A percentile compares a stretch with the other conserved stretches of the same genome.
Conservation (phyloP, 257 asterid species). For the Jacaranda copaia region DNA sequence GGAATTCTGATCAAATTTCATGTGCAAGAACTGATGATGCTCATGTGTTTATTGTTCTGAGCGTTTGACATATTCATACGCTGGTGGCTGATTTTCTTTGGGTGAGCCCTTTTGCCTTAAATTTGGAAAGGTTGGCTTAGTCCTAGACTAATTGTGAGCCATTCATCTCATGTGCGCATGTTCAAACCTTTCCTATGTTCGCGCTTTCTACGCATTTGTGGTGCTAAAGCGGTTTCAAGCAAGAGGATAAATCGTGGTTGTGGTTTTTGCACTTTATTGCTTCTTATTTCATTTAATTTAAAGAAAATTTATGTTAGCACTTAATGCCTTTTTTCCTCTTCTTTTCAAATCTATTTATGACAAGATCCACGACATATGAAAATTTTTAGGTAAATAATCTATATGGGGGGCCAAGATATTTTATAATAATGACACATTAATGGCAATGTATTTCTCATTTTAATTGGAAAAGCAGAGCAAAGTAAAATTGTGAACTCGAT, state of each 20-base stretch:
- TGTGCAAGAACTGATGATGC: background rate
- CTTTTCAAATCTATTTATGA: too few relatives aligned
- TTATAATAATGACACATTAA: background rate
- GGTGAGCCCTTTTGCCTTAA: background rate
- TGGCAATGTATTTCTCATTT: too few relatives aligned
- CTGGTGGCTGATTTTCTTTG: constrained; percentile 4
- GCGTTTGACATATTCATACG: constrained; percentile 2
- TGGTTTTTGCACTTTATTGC: background rate
- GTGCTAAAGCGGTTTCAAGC: background rate
- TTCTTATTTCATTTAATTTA: background rate
- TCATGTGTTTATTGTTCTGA: background rate
- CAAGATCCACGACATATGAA: background rate
- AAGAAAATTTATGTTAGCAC: background rate
- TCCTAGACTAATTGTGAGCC: background rate
- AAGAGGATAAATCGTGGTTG: background rate
- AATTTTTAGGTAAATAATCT: background rate
- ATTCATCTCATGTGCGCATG: background rate
- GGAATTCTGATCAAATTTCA: background rate
- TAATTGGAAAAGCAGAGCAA: too few relatives aligned
- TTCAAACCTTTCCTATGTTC: background rate
- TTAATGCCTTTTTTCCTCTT: background rate
- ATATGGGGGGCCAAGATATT: too few relatives aligned
- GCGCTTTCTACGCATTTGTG: constrained; percentile 5
- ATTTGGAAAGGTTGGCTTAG: background rate
- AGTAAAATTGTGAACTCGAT: too few relatives aligned